Base-by-base conservation (phyloP, 1,284 basidiomycete species). In the Cryptococcus jaspeensis region DNA sequence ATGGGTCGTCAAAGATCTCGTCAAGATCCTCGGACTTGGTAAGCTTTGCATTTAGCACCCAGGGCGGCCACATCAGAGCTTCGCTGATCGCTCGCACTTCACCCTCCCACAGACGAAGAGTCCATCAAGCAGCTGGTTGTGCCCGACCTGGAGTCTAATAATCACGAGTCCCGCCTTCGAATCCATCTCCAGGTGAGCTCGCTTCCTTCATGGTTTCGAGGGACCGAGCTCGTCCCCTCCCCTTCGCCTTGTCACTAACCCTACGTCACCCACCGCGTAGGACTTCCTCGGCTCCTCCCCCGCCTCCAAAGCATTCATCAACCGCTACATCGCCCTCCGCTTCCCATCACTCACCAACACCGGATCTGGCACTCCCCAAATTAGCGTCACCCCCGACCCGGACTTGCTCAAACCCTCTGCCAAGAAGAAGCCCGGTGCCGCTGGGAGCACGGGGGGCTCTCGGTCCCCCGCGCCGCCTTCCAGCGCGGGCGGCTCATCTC, bases 221-320 rank as follows among this genome's bases (percentile, higher is more conserved):
- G 18, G 12, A 38, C 16, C 13, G 12, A 18, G 23, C n/a, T 5
- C 32, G 13, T 8, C 40, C 28, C 36, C 16, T 36, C 28, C n/a
- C 2, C 23, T 35, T 40, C 41, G 22, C 36, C 28, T 18, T 45
- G 35, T 36, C 39, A 5, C 20, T 41, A 28, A 32, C 28, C 4
- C 28, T 9, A 4, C n/a, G n/a, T 9, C 28, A 40, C 50, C 54
- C 23, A 11, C 20, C 18, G 20, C 48, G 12, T 57, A 78, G 73
- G 73, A 75, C 52, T 73, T 79, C 37, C 70, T 78, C 28, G 76
- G 74, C 15, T 57, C 73, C 0, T 61, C 66, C 0, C 62, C 70
- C 1, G 28, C 59, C 2, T 65, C 73, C 0, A 72, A 72, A 55
- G 37, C 64, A 13, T 79, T 78, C 56, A 65, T 64, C 3, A 50